Percentiles rank a stretch among this genome's conserved stretches.
These are phyloP conservation scores for Candida suzukii DNA, from an alignment of 805 yeast species.

Conservation along the genomic window DNA sequence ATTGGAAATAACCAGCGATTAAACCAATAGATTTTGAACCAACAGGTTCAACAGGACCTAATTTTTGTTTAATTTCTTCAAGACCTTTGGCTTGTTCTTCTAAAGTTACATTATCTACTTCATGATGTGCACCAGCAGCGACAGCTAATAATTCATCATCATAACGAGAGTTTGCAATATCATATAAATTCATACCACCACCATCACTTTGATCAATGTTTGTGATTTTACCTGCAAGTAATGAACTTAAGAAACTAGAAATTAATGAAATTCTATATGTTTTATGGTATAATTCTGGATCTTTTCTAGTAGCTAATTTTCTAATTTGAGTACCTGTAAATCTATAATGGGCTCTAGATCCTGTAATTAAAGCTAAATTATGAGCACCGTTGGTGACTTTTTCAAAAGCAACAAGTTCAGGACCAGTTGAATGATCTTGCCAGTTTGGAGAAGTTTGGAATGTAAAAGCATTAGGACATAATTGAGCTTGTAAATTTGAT, in stretches of 20 bases:
- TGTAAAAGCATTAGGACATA: slow-evolving; percentile 48
- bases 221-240: slow-evolving; percentile 58
- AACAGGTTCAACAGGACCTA: slow-evolving; percentile 47
- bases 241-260: slow-evolving; percentile 68
- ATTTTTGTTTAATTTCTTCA: slow-evolving; percentile 36
- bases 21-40: slow-evolving; percentile 42
- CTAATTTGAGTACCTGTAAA: slow-evolving; percentile 92
- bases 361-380: slow-evolving; percentile 60
- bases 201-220: slow-evolving; percentile 79
- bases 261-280: slow-evolving; percentile 67
- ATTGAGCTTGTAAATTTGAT: slow-evolving; percentile 36
- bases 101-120: slow-evolving; percentile 29
- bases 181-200: slow-evolving; percentile 90
- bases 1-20: slow-evolving; percentile 53
- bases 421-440: slow-evolving; percentile 88
- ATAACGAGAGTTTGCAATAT: slow-evolving; percentile 50
- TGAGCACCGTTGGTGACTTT: slow-evolving; percentile 51
- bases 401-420: slow-evolving; percentile 60
- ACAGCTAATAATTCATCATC: slow-evolving; percentile 48
- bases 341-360: slow-evolving; percentile 82
- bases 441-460: slow-evolving; percentile 75
- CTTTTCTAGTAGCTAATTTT: slow-evolving; percentile 50
- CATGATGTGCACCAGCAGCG: slow-evolving; percentile 44
- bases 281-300: slow-evolving; percentile 43
- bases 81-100: slow-evolving; percentile 24